Base-by-base conservation (phyloP, 805 yeast genomes). In the Saccharomycopsis sp. region DNA sequence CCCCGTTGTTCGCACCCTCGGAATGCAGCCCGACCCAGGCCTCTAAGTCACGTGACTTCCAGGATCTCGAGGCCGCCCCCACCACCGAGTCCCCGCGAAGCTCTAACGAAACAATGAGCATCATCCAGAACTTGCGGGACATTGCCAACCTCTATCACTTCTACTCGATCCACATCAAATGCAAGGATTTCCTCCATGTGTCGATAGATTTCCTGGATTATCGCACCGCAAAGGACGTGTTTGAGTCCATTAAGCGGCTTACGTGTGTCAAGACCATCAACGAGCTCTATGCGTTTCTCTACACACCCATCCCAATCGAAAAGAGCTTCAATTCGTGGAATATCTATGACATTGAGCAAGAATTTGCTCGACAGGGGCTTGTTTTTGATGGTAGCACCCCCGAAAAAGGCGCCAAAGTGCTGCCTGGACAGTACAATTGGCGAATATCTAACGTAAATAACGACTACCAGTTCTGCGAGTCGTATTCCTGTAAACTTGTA, bases 151-250 rank as follows among this genome's bases (percentile, higher is more conserved):
- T 68, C 7, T 67, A 63, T 17, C 63, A 65, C 17, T 56, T 72
- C 8, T 81, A 86, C 3, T 82, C 83, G 60, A 72, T 93, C 52
- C 80, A 96, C 53, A 67, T 93, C 9, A 80, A 84, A 47, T 89
- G 97, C 67, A 83, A 90, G 63, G 98, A 93, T 70, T 93, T 89
- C 71, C 86, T 92, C 19, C 87, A 81, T 66, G 75, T 91, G 55
- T 83, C 96, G 8, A 78, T 93, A 64, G 94, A 89, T 67, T 89
- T 94, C 68, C 69, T 69, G 22, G 85, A 83, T 24, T 19, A 24
- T 47, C 63, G 69, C 7, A 77, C 81, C 35, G 87, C 96, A 58
- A 73, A 75, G 34, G 93, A 86, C 57, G 96, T 85, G 1, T 89
- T 78, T 68, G 87, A 85, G 44, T 83, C 88, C 57, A 75, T 94